These are phyloP conservation scores for Fraxinus xanthoxyloides DNA, from an alignment of 305 asterid genomes.

Conservation along the genomic window DNA sequence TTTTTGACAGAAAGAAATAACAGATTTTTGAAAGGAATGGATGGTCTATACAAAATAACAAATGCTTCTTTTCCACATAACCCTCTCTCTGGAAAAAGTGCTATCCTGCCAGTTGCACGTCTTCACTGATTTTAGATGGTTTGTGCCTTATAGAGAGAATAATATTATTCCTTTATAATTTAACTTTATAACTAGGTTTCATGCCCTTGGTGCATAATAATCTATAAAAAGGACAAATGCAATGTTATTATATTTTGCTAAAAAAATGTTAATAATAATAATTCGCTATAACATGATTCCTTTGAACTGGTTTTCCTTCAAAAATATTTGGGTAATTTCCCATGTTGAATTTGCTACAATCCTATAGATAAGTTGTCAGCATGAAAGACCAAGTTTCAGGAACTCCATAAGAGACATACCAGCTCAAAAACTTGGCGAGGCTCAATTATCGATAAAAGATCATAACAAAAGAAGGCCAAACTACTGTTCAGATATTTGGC, in stretches of 20 bases:
- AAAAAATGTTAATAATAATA: neutral
- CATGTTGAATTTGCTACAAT: neutral
- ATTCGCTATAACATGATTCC: neutral
- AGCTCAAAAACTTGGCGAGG: constrained; percentile 99
- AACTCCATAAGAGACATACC: constrained; percentile 51
- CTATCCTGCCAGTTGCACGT: neutral
- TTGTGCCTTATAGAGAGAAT: neutral
- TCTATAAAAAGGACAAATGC: neutral
- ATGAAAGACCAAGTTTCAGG: constrained; percentile 15
- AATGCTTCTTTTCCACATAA: constrained; percentile 5
- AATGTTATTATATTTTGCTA: neutral
- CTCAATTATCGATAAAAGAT: constrained; percentile 87
- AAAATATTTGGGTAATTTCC: neutral
- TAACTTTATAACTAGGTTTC: neutral
- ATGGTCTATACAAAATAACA: neutral
- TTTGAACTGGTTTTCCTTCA: constrained; percentile 3
- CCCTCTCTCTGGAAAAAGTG: neutral
- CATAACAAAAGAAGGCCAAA: constrained; percentile 98
- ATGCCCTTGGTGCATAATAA: neutral
- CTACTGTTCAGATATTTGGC: constrained; percentile 95
- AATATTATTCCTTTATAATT: neutral
- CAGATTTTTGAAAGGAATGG: neutral
- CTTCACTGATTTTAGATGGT: neutral
- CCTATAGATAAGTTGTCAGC: neutral
- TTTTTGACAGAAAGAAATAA: neutral